Evolutionary conservation across 2,329 filamentous ascomycete species (phyloP).

Genomic region (Xylariaceae sp.): DNA sequence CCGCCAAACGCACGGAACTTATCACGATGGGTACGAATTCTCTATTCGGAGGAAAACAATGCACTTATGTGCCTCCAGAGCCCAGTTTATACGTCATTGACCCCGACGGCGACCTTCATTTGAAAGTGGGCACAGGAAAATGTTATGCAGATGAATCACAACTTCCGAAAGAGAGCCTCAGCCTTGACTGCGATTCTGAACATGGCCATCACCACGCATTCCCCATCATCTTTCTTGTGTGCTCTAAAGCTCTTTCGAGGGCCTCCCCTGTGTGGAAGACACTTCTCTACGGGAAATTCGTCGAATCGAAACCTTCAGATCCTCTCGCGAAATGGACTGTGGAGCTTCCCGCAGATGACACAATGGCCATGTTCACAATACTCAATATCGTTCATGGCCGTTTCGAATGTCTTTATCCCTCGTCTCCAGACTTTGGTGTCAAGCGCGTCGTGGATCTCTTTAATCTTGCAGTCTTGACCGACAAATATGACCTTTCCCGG

Average conservation of each 20-base stretch:
- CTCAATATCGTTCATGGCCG: slow-evolving; percentile 30
- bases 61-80: too few species aligned
- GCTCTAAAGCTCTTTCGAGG: slow-evolving; percentile 21
- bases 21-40: too few species aligned
- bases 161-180: neutral
- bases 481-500: slow-evolving; percentile 26
- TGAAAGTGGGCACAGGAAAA: neutral
- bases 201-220: slow-evolving; percentile 3
- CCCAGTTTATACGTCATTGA: neutral
- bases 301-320: slow-evolving; percentile 17
- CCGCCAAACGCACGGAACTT: too few species aligned
- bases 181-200: neutral
- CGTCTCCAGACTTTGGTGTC: slow-evolving; percentile 2
- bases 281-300: slow-evolving; percentile 24
- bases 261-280: slow-evolving; percentile 23
- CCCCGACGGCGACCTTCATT: neutral
- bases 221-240: slow-evolving; percentile 20
- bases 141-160: neutral
- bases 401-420: slow-evolving; percentile 25
- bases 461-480: slow-evolving; percentile 21
- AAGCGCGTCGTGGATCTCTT: slow-evolving; percentile 15
- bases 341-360: slow-evolving; percentile 30
- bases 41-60: too few species aligned
- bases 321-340: slow-evolving; percentile 17
- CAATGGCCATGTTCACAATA: slow-evolving; percentile 27